Evolutionary conservation across 192 early-diverging fungal species (phyloP).

Genomic region (Mortierella hygrophila): DNA sequence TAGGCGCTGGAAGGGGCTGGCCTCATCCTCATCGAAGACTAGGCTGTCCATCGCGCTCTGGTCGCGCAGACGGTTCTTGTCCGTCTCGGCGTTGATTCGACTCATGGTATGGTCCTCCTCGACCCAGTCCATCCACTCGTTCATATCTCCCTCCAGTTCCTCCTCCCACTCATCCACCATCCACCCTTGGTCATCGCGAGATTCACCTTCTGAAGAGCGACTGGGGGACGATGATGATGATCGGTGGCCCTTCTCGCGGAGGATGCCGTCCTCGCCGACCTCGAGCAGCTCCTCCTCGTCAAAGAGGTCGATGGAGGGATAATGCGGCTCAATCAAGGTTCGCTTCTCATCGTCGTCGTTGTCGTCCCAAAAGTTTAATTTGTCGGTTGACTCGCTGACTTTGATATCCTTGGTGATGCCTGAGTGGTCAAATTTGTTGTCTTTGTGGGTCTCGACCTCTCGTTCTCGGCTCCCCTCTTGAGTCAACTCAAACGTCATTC

Average conservation of each 20-base stretch:
- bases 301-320: constrained; percentile 47
- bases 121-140: constrained; percentile 44
- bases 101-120: constrained; percentile 29
- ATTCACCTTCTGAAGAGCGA: background rate
- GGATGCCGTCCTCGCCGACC: constrained; percentile 36
- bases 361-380: constrained; percentile 22
- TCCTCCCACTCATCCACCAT: constrained; percentile 58
- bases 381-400: background rate
- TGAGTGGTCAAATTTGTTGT: background rate
- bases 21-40: constrained; percentile 33
- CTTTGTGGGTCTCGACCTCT: background rate
- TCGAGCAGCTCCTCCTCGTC: constrained; percentile 39
- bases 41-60: constrained; percentile 19
- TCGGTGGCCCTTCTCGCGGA: background rate
- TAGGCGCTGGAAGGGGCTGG: constrained; percentile 32
- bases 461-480: background rate
- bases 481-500: background rate
- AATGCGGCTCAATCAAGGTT: constrained; percentile 43
- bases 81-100: constrained; percentile 6
- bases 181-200: constrained; percentile 28
- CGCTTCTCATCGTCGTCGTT: constrained; percentile 11
- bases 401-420: background rate
- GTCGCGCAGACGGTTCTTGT: constrained; percentile 28
- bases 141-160: constrained; percentile 54
- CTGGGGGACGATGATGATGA: background rate